Conservation (phyloP, 2,329 filamentous ascomycete genomes). For the Stylonectria norvegica region DNA sequence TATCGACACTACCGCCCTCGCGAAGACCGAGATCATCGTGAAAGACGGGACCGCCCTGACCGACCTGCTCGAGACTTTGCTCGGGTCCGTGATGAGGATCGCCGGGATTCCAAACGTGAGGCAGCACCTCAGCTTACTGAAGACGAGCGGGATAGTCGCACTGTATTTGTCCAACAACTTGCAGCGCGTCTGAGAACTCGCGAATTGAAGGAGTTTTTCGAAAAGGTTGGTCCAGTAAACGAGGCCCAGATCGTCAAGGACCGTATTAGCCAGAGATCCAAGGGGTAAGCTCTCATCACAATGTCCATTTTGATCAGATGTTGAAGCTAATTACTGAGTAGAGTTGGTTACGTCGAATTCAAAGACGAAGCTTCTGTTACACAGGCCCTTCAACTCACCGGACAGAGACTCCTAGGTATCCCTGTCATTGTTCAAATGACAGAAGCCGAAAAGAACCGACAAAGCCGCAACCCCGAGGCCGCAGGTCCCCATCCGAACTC, state of each 20-base stretch:
- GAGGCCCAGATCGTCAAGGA: slow-evolving; percentile 99
- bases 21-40: slow-evolving; percentile 48
- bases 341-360: slow-evolving; percentile 99
- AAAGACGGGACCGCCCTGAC: slow-evolving; percentile 53
- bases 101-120: slow-evolving; percentile 43
- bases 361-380: slow-evolving; percentile 91
- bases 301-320: neutral
- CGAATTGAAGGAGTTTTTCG: slow-evolving; percentile 91
- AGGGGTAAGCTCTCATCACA: slow-evolving; percentile 68
- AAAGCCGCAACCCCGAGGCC: slow-evolving; percentile 77
- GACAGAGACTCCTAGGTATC: slow-evolving; percentile 96
- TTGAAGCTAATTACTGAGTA: slow-evolving; percentile 44
- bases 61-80: slow-evolving; percentile 50
- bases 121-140: slow-evolving; percentile 75
- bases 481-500: slow-evolving; percentile 70
- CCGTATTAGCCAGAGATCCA: slow-evolving; percentile 91
- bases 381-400: slow-evolving; percentile 94
- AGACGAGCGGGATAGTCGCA: slow-evolving; percentile 93
- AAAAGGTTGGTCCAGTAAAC: slow-evolving; percentile 89
- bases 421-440: slow-evolving; percentile 98
- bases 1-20: slow-evolving; percentile 56
- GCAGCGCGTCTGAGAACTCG: slow-evolving; percentile 88
- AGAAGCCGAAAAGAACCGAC: slow-evolving; percentile 98
- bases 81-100: slow-evolving; percentile 52
- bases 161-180: slow-evolving; percentile 97